Conservation (phyloP, 352 stramenopile genomes). For the Phytophthora sp. region DNA sequence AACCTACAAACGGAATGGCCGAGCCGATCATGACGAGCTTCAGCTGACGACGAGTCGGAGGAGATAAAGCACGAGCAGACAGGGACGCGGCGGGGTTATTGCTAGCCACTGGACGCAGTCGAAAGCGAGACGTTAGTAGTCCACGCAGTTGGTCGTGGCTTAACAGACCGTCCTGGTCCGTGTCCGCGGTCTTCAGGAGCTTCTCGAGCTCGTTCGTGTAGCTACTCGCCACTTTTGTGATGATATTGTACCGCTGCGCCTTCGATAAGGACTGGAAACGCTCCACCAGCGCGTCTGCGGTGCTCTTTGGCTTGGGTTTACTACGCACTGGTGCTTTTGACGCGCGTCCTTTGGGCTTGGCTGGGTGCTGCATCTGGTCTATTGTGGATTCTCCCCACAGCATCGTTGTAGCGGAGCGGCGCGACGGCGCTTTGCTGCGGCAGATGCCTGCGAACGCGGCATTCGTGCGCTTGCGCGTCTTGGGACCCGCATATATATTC, state of each 20-base stretch:
- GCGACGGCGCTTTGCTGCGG: constrained; percentile 21
- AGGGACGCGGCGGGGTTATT: constrained; percentile 44
- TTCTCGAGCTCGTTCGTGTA: constrained; percentile 71
- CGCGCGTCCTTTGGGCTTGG: constrained; percentile 19
- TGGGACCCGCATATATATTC: constrained; percentile 26
- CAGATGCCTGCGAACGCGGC: constrained; percentile 23
- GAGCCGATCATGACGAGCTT: constrained; percentile 80
- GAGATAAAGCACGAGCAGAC: constrained; percentile 33
- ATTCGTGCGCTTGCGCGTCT: constrained; percentile 37
- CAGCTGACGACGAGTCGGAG: constrained; percentile 68
- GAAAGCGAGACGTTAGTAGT: constrained; percentile 72
- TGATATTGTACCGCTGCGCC: constrained; percentile 56
- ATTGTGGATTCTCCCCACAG: constrained; percentile 24
- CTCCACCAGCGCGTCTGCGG: constrained; percentile 53
- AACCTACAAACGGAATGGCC: constrained; percentile 83
- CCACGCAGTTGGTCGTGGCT: constrained; percentile 72
- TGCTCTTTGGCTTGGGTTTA: constrained; percentile 36
- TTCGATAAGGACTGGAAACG: constrained; percentile 69
- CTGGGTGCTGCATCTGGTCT: constrained; percentile 18
- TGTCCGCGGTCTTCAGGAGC: constrained; percentile 73
- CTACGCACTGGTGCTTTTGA: constrained; percentile 18
- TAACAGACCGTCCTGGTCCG: constrained; percentile 68
- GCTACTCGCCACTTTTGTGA: constrained; percentile 56
- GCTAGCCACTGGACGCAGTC: constrained; percentile 53
- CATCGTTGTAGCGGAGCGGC: constrained; percentile 27